Conservation (phyloP, 257 asterid genomes). For the Schizonepeta tenuifolia region DNA sequence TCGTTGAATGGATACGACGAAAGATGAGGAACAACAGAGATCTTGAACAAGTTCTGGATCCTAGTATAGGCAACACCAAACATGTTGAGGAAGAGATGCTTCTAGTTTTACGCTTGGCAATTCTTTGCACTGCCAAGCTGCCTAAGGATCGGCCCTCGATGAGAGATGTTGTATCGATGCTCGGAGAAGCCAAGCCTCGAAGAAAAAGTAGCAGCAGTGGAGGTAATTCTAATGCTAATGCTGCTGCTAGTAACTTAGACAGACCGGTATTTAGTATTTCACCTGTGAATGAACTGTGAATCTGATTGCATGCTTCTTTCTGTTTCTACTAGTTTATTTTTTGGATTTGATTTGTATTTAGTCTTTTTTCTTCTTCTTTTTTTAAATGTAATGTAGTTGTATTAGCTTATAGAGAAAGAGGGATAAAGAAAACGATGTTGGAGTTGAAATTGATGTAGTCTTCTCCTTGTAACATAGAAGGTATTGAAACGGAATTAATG, state of each 20-base stretch:
- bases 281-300: conserved; percentile 43
- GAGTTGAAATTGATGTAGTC: conserved; percentile 9
- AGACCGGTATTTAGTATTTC: conserved; percentile 50
- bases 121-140: conserved; percentile 52
- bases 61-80: conserved; percentile 40
- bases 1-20: conserved; percentile 49
- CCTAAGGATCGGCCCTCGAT: conserved; percentile 63
- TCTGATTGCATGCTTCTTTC: neutral
- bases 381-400: neutral
- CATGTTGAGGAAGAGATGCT: conserved; percentile 64
- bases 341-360: conserved; percentile 30
- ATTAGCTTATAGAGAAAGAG: conserved; percentile 16
- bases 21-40: conserved; percentile 38
- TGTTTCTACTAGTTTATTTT: conserved; percentile 1
- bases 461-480: conserved; percentile 24
- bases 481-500: conserved; percentile 18
- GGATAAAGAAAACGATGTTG: neutral
- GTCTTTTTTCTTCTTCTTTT: conserved; percentile 22
- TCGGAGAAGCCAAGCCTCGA: conserved; percentile 61
- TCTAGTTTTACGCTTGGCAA: conserved; percentile 51
- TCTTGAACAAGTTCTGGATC: conserved; percentile 50
- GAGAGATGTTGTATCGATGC: conserved; percentile 61
- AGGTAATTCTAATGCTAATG: neutral
- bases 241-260: conserved; percentile 32
- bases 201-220: conserved; percentile 49